Evolutionary conservation across 352 stramenopile genomes (phyloP).

Genomic region (Saprolegnia parasitica): DNA sequence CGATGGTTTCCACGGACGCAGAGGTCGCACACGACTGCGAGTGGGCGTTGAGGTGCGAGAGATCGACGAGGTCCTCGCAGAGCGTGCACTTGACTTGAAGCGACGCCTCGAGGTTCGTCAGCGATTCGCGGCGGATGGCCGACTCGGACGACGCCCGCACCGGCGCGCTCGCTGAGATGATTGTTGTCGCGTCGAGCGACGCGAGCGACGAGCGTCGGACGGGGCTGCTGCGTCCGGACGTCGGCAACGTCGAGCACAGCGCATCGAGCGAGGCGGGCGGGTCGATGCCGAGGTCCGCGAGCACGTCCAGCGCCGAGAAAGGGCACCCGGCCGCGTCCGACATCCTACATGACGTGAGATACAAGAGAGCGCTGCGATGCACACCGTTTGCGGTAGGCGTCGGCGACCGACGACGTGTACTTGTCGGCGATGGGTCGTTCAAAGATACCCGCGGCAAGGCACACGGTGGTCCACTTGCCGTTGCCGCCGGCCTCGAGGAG

Average conservation of each 20-base stretch:
- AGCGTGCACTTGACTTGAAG: constrained; percentile 64
- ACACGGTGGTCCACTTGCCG: constrained; percentile 76
- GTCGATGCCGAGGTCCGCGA: constrained; percentile 18
- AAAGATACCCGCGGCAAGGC: constrained; percentile 40
- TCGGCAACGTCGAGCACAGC: background rate
- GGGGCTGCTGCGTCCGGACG: background rate
- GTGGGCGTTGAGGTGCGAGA: constrained; percentile 56
- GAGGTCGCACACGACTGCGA: constrained; percentile 54
- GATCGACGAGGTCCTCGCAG: constrained; percentile 42
- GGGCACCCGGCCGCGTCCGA: background rate
- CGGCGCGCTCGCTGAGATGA: background rate
- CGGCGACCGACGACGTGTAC: constrained; percentile 59
- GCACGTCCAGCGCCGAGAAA: constrained; percentile 22
- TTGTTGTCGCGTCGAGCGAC: constrained; percentile 17
- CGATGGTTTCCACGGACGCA: constrained; percentile 22
- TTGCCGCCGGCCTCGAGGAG: constrained; percentile 70
- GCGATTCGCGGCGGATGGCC: background rate
- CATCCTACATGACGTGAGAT: constrained; percentile 19
- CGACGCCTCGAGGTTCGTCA: constrained; percentile 19
- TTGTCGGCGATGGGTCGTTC: constrained; percentile 52
- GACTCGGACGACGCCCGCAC: constrained; percentile 3
- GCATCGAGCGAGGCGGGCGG: constrained; percentile 4
- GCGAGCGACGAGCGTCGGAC: constrained; percentile 16
- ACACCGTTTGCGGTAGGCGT: constrained; percentile 52
- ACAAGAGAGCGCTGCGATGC: background rate